phyloP scores from a whole-genome alignment of 805 yeast genomes.

The Wickerhamomyces bisporus region DNA sequence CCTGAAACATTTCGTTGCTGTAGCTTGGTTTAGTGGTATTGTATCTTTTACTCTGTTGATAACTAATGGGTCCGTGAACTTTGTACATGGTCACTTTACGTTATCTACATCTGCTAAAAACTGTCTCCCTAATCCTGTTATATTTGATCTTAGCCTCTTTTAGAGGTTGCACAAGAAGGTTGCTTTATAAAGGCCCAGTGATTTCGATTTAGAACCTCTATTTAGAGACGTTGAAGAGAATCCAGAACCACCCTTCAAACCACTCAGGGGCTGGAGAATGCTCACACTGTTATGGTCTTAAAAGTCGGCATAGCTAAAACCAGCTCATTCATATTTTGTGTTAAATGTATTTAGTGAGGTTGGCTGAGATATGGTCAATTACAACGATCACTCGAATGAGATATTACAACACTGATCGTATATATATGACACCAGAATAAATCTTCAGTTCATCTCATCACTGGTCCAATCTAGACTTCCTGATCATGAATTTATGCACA shows the following conservation, averaged over 20 bases:
- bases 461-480: too few species aligned
- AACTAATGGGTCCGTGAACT: slow-evolving; percentile 28
- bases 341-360: too few species aligned
- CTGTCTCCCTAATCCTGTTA: slow-evolving; percentile 14
- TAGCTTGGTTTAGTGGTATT: slow-evolving; percentile 25
- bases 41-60: slow-evolving; percentile 21
- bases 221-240: slow-evolving; percentile 23
- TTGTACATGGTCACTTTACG: slow-evolving; percentile 24
- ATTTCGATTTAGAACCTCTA: slow-evolving; percentile 32
- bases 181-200: slow-evolving; percentile 25
- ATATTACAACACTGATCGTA: too few species aligned
- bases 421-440: too few species aligned
- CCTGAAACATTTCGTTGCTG: slow-evolving; percentile 19
- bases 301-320: too few species aligned
- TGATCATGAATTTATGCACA: too few species aligned
- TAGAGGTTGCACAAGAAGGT: slow-evolving; percentile 28
- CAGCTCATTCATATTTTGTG: too few species aligned
- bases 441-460: too few species aligned
- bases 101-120: background rate
- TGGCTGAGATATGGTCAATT: too few species aligned
- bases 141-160: slow-evolving; percentile 18
- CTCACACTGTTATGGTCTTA: slow-evolving; percentile 1
- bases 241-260: too few species aligned
- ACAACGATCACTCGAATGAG: too few species aligned
- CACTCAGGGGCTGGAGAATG: slow-evolving; percentile 1